Evolutionary conservation across 768 basidiomycete species (phyloP), one percentile per base, ranked within the genome.

Genomic region (Hypholoma fasciculare): DNA sequence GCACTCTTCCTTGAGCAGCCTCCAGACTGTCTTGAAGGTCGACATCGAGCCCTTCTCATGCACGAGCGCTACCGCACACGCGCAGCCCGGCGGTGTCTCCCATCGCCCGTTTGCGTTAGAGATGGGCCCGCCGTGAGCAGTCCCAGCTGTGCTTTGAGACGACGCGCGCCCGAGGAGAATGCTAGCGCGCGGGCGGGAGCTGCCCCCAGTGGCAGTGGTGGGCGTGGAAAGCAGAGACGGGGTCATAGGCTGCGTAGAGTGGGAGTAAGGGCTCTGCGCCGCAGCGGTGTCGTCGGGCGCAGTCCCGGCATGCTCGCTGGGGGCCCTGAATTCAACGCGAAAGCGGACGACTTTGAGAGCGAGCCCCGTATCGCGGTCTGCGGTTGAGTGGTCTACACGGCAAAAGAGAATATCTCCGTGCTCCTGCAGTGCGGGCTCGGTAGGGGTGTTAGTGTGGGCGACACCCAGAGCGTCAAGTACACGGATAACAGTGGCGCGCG

Each of bases 11-110:
- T 87, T 83, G 63, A 96, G 70, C 62, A 83, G 82, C 67, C 83
- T 83, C 78, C 89, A 92, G 11, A 94, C 78, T 5, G 80, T 75
- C 71, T 87, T 88, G 77, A 97, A 96, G 47, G 90, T 88, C 54
- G 92, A 89, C 67, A 90, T 81, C 6, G 94, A 92, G 23, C 96
- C 96, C 72, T 94, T 97, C 78, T 97, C 95, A 62, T 92, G 87
- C 20, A 91, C 82, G 64, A 98, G 75, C 54, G 87, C 85, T 60
- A 96, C 82, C 43, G 85, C 85, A 43, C 89, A 90, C 55, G 67
- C 60, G 63, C 74, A 75, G 1, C 76, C 79, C 12, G 70, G 67
- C 12, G 78, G 77, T 42, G 76, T 40, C 13, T 72, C 69, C 62
- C 65, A 67, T 52, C 60, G 65, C 11, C 56, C 30, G 11, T 54